A percentile compares a stretch with the other conserved stretches of the same genome.
These are phyloP conservation scores for Lipomyces japonicus DNA, from an alignment of 805 yeast species.

Conservation along the genomic window DNA sequence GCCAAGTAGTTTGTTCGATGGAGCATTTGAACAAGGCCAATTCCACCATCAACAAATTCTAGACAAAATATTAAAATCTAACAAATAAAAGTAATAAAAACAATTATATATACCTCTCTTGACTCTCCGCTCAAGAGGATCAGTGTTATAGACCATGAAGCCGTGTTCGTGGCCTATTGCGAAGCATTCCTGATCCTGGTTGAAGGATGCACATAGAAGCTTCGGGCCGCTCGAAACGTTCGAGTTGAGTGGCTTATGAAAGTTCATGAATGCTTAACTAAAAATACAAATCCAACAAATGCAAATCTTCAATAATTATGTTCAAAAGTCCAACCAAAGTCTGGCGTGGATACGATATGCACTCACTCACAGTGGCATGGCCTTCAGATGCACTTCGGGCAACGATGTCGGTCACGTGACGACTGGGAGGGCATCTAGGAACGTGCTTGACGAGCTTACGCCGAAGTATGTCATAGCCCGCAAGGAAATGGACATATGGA, in stretches of 20 bases:
- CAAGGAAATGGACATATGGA: conserved; percentile 17
- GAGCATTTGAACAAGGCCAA: conserved; percentile 75
- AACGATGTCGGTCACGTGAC: too few species aligned
- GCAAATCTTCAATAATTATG: too few species aligned
- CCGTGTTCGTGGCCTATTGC: conserved; percentile 79
- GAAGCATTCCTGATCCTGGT: conserved; percentile 88
- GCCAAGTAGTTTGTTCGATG: conserved; percentile 89
- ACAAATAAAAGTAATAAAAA: background rate
- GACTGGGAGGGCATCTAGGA: too few species aligned
- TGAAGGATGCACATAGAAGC: conserved; percentile 63
- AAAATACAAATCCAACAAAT: too few species aligned
- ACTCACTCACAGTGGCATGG: too few species aligned
- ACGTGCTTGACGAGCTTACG: too few species aligned
- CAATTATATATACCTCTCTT: conserved; percentile 43
- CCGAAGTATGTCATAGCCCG: too few species aligned
- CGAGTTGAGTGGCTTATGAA: conserved; percentile 23
- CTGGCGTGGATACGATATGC: too few species aligned
- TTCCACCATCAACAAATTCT: conserved; percentile 51
- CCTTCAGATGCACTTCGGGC: too few species aligned
- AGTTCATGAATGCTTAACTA: too few species aligned
- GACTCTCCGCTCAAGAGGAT: conserved; percentile 77
- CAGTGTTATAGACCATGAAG: conserved; percentile 78
- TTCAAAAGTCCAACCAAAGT: too few species aligned
- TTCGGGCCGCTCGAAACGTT: conserved; percentile 18
- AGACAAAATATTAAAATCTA: background rate